Evolutionary conservation across 2,329 filamentous ascomycete species (phyloP).

Genomic region (Fusarium pseudograminearum): DNA sequence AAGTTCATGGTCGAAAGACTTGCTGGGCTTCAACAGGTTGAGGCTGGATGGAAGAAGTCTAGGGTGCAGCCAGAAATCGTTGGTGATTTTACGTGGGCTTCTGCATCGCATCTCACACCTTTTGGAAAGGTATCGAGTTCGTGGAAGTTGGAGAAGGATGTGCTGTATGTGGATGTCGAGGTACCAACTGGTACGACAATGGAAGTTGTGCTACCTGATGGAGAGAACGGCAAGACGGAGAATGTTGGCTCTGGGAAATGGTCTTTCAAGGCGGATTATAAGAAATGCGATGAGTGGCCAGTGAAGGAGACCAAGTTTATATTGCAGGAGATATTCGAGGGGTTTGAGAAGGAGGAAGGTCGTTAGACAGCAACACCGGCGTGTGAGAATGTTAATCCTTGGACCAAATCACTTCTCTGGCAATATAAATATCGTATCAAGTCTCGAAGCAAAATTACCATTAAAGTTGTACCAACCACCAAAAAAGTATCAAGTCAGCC

Average conservation of each 20-base stretch:
- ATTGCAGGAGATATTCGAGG: slow-evolving; percentile 1
- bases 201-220: slow-evolving; percentile 37
- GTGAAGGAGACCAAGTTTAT: slow-evolving; percentile 29
- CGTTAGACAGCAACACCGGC: not conserved
- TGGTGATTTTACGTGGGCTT: slow-evolving; percentile 38
- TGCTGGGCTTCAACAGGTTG: slow-evolving; percentile 40
- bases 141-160: slow-evolving; percentile 27
- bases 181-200: slow-evolving; percentile 37
- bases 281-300: slow-evolving; percentile 15
- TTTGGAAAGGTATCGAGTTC: slow-evolving; percentile 40
- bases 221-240: slow-evolving; percentile 16
- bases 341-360: not conserved
- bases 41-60: slow-evolving; percentile 45
- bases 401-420: accelerated
- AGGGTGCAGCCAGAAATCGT: slow-evolving; percentile 34
- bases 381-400: not conserved
- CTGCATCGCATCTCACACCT: slow-evolving; percentile 38
- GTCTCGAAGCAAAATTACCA: too few relatives aligned
- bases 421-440: too few relatives aligned
- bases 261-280: slow-evolving; percentile 18
- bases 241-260: slow-evolving; percentile 37
- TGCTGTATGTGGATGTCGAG: slow-evolving; percentile 25
- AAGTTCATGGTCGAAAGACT: slow-evolving; percentile 52
- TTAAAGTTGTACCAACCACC: too few relatives aligned
- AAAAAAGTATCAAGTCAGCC: too few relatives aligned